Evolutionary conservation across 495 filamentous ascomycete genomes (phyloP).

Genomic region (Bryoglossum gracile): DNA sequence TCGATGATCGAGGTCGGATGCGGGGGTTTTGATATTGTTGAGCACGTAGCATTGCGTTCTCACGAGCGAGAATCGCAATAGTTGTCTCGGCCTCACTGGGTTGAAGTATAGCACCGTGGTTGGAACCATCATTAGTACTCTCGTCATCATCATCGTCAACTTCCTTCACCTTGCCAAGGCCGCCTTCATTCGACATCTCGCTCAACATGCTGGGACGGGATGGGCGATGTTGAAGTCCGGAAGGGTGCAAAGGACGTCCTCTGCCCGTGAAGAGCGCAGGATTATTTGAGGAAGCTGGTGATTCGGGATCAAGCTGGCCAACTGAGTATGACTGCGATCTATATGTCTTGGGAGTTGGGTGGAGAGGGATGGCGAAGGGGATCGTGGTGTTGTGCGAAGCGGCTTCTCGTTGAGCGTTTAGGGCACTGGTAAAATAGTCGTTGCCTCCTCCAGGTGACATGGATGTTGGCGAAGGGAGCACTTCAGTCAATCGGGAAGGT

Average conservation of each 20-base stretch:
- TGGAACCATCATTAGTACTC: slow-evolving; percentile 56
- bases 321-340: slow-evolving; percentile 97
- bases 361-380: slow-evolving; percentile 83
- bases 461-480: slow-evolving; percentile 70
- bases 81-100: slow-evolving; percentile 57
- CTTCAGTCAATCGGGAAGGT: slow-evolving; percentile 63
- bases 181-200: slow-evolving; percentile 66
- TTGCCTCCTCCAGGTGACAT: slow-evolving; percentile 43
- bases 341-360: slow-evolving; percentile 86
- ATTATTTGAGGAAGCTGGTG: slow-evolving; percentile 38
- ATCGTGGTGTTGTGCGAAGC: slow-evolving; percentile 56
- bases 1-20: slow-evolving; percentile 56
- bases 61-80: slow-evolving; percentile 64
- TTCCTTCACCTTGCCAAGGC: slow-evolving; percentile 71
- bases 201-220: slow-evolving; percentile 82
- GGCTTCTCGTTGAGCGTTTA: slow-evolving; percentile 35
- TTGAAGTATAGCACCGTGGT: slow-evolving; percentile 49
- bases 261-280: slow-evolving; percentile 40
- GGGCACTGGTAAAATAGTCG: slow-evolving; percentile 35
- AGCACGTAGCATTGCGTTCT: slow-evolving; percentile 67
- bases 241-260: slow-evolving; percentile 46
- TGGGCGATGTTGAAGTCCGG: slow-evolving; percentile 69
- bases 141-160: slow-evolving; percentile 76
- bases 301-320: slow-evolving; percentile 78
- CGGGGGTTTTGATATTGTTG: slow-evolving; percentile 51